Conservation (phyloP, 2,329 filamentous ascomycete species). For the Fusarium globosum region DNA sequence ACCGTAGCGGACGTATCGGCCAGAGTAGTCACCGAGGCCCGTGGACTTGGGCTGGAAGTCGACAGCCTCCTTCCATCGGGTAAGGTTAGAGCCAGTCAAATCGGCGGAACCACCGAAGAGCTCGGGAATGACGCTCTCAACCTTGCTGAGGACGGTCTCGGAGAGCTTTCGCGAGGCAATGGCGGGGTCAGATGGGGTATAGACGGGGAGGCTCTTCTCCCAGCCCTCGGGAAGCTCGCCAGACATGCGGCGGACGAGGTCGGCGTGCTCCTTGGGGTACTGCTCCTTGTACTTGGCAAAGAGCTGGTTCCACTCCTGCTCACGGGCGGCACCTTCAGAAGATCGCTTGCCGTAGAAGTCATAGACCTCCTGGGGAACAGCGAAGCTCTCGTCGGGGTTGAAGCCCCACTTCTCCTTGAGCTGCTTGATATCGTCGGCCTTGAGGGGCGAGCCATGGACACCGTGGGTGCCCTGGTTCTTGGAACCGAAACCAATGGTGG, state of each 20-base stretch:
- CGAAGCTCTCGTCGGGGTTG: slow-evolving; percentile 92
- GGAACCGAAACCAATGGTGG: slow-evolving; percentile 97
- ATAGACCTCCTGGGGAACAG: slow-evolving; percentile 94
- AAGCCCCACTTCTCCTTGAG: slow-evolving; percentile 97
- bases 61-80: slow-evolving; percentile 94
- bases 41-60: slow-evolving; percentile 95
- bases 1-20: slow-evolving; percentile 93
- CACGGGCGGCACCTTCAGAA: slow-evolving; percentile 84
- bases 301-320: slow-evolving; percentile 95
- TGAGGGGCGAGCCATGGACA: slow-evolving; percentile 96
- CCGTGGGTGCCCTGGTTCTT: slow-evolving; percentile 91
- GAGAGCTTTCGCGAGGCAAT: slow-evolving; percentile 96
- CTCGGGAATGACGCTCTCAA: slow-evolving; percentile 86
- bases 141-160: slow-evolving; percentile 89
- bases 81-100: slow-evolving; percentile 98
- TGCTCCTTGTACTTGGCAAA: slow-evolving; percentile 86
- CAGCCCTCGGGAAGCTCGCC: slow-evolving; percentile 93
- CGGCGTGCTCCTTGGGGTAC: slow-evolving; percentile 81
- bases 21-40: slow-evolving; percentile 87
- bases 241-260: slow-evolving; percentile 82
- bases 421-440: slow-evolving; percentile 92
- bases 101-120: slow-evolving; percentile 96
- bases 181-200: slow-evolving; percentile 86
- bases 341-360: slow-evolving; percentile 89
- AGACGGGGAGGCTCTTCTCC: slow-evolving; percentile 92